Conservation (phyloP, 2,329 filamentous ascomycete genomes). For the Ascochyta pisi region DNA sequence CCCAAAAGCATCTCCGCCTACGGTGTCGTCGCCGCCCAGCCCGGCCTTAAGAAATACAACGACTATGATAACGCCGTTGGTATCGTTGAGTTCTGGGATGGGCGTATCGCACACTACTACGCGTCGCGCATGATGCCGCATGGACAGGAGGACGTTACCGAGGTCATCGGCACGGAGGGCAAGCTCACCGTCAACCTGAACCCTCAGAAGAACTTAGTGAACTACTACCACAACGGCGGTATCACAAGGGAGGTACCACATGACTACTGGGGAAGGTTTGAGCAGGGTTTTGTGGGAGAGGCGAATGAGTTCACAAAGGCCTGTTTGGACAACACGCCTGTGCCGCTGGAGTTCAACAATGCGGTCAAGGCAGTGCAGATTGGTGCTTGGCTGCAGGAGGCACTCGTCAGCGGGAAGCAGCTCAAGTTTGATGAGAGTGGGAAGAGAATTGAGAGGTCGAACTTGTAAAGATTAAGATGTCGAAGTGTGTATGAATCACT, state of each 20-base stretch:
- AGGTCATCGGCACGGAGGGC: conserved; percentile 54
- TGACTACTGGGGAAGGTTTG: conserved; percentile 52
- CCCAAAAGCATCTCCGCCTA: conserved; percentile 49
- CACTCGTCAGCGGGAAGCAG: conserved; percentile 61
- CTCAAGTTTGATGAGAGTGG: conserved; percentile 51
- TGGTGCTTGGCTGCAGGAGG: conserved; percentile 62
- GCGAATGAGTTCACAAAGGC: conserved; percentile 49
- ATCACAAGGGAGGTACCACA: conserved; percentile 48
- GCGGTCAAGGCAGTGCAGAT: conserved; percentile 49
- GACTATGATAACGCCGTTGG: conserved; percentile 56
- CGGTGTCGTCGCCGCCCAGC: conserved; percentile 46
- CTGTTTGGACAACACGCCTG: conserved; percentile 45
- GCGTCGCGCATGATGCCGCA: conserved; percentile 52
- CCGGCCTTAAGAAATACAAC: conserved; percentile 47
- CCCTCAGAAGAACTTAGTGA: conserved; percentile 44
- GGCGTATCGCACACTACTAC: conserved; percentile 55
- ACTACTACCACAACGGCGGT: conserved; percentile 41
- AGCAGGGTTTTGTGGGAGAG: conserved; percentile 51
- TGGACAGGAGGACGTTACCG: conserved; percentile 54
- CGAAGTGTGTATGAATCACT: background rate
- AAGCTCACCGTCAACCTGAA: conserved; percentile 53
- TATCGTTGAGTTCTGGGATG: conserved; percentile 54
- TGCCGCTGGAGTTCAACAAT: conserved; percentile 47
- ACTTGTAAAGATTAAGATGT: background rate
- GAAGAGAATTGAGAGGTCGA: conserved; percentile 8